phyloP scores from a whole-genome alignment of 345 rosid genomes.

The Passiflora organensis region DNA sequence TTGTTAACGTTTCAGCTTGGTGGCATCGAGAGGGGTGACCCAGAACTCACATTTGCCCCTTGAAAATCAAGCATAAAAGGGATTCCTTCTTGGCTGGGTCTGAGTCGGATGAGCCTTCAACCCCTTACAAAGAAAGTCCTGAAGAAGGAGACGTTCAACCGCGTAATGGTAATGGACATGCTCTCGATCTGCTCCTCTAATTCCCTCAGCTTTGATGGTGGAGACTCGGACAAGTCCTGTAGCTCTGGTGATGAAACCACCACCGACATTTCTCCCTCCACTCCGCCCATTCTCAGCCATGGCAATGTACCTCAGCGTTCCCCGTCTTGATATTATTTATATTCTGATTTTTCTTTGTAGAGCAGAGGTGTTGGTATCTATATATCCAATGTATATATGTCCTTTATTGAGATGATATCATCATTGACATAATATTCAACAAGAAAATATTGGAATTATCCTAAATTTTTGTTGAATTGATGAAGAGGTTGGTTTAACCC shows the following conservation, averaged over 20 bases:
- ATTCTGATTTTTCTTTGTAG: too few species aligned
- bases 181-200: conserved; percentile 35
- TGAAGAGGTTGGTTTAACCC: too few species aligned
- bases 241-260: conserved; percentile 66
- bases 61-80: conserved; percentile 41
- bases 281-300: conserved; percentile 60
- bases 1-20: conserved; percentile 50
- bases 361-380: too few species aligned
- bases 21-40: conserved; percentile 60
- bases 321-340: conserved; percentile 35
- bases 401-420: too few species aligned
- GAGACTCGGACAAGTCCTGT: conserved; percentile 15
- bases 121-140: conserved; percentile 69
- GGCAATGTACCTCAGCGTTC: conserved; percentile 80
- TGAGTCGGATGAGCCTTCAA: conserved; percentile 71
- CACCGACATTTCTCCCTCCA: conserved; percentile 47
- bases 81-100: conserved; percentile 39
- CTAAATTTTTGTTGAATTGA: too few species aligned
- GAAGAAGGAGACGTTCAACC: conserved; percentile 48
- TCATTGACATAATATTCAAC: too few species aligned
- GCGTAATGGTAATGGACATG: conserved; percentile 57
- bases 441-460: too few species aligned
- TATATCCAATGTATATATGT: too few species aligned
- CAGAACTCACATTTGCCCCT: conserved; percentile 52
- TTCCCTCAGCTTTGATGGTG: conserved; percentile 15